Evolutionary conservation across 2,329 filamentous ascomycete genomes (phyloP), one percentile per base, ranked within the genome.

Genomic region (Pestalotiopsis sp.): DNA sequence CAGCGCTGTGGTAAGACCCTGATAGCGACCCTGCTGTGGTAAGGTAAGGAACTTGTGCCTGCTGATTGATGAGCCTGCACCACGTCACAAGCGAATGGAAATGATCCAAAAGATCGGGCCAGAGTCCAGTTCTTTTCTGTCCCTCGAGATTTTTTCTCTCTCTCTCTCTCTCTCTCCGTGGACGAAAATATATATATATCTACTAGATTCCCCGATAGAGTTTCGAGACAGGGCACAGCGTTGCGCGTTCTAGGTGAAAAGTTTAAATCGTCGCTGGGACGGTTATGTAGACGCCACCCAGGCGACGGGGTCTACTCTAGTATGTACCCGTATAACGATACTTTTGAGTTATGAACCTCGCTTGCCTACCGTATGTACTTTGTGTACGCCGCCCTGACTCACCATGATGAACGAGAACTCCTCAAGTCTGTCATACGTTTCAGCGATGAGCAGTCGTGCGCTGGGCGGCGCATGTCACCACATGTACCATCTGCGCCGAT

Each of bases 1-100:
- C 60, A 61, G 58, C 58, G 58, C 58, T 61, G 58, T 38, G 58
- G 58, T 61, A 61, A 61, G 26, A 61, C 58, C 58, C 40, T 61
- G 40, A 61, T 61, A 61, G 58, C 44, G 58, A 61, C 26, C 58
- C 58, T 61, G 35, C 44, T 48, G 44, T 58, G 26, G n/a, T 58
- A 58, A 58, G 56, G 56, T 26, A 6, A 58, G 26, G 58, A 11
- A 35, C 30, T 35, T 35, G 30, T 35, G 6, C 14, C 26, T 20
- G 14, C 60, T 17, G 60, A 63, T n/a, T 22, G 14, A 63, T 35
- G 38, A 35, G n/a, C 24, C 14, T n/a, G 17, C 60, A 22, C 39
- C 20, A 52, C 22, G 30, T 35, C 30, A 9, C 30, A 35, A 35
- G 30, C 30, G 30, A 35, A 35, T 35, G 30, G 30, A 35, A 35